phyloP scores from a whole-genome alignment of 2,329 filamentous ascomycete genomes.

The Exophiala dermatitidis region DNA sequence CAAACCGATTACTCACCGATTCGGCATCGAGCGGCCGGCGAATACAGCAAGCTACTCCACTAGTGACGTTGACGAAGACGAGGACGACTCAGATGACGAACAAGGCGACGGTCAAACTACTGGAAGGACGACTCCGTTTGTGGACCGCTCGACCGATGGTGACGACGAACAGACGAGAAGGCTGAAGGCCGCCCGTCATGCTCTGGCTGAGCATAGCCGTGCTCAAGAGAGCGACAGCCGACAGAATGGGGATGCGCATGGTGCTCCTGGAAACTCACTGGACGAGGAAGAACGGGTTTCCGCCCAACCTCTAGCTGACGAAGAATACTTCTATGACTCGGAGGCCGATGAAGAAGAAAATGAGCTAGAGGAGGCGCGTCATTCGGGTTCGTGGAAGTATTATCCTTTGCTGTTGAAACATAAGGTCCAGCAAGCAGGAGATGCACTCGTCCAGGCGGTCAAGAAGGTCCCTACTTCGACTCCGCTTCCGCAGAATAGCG shows the following conservation, averaged over 20 bases:
- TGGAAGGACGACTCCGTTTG: slow-evolving; percentile 22
- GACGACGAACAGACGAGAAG: slow-evolving; percentile 34
- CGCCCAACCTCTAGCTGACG: slow-evolving; percentile 49
- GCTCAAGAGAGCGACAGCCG: slow-evolving; percentile 30
- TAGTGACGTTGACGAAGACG: slow-evolving; percentile 67
- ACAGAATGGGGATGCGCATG: slow-evolving; percentile 26
- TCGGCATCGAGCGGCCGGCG: slow-evolving; percentile 77
- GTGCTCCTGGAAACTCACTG: slow-evolving; percentile 40
- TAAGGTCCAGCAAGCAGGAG: slow-evolving; percentile 45
- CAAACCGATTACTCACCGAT: slow-evolving; percentile 79
- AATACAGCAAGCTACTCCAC: slow-evolving; percentile 69
- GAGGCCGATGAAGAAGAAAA: slow-evolving; percentile 70
- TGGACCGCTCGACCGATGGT: slow-evolving; percentile 31
- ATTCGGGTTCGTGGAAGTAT: slow-evolving; percentile 70
- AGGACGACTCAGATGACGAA: slow-evolving; percentile 61
- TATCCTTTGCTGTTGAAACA: slow-evolving; percentile 45
- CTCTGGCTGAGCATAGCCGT: slow-evolving; percentile 45
- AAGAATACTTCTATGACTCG: slow-evolving; percentile 76
- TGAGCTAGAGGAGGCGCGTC: slow-evolving; percentile 67
- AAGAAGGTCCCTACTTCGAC: slow-evolving; percentile 52
- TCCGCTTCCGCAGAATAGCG: slow-evolving; percentile 33
- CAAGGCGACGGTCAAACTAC: slow-evolving; percentile 26
- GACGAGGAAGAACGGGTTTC: slow-evolving; percentile 82
- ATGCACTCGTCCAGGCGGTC: slow-evolving; percentile 40
- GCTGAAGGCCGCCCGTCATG: slow-evolving; percentile 46